Conservation (phyloP, 2,329 filamentous ascomycete species). For the Neonectria hederae region DNA sequence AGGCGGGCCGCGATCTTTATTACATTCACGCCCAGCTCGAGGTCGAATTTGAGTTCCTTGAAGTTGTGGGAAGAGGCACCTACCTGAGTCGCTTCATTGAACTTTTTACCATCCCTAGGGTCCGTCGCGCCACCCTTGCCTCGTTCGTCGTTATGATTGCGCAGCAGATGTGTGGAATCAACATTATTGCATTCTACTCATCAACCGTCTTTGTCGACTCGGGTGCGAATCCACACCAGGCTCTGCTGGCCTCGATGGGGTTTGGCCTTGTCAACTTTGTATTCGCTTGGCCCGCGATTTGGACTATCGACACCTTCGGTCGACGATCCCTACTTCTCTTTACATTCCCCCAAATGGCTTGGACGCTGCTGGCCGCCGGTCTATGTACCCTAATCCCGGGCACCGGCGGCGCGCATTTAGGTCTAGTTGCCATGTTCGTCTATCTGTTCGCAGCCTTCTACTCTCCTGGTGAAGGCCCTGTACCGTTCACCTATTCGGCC, state of each 20-base stretch:
- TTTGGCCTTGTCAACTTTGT: conserved; percentile 68
- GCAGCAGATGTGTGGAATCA: conserved; percentile 76
- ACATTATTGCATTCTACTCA: conserved; percentile 81
- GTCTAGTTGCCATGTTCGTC: conserved; percentile 65
- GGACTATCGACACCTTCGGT: conserved; percentile 67
- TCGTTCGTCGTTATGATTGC: conserved; percentile 84
- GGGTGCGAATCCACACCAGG: conserved; percentile 63
- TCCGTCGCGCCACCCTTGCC: conserved; percentile 77
- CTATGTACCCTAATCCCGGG: conserved; percentile 63
- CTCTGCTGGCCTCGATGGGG: conserved; percentile 67
- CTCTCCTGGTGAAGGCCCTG: conserved; percentile 68
- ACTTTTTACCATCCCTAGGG: conserved; percentile 74
- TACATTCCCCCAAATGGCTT: conserved; percentile 55
- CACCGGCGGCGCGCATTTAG: conserved; percentile 45
- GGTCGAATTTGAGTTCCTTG: conserved; percentile 63
- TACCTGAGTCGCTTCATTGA: conserved; percentile 71
- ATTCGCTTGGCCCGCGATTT: conserved; percentile 67
- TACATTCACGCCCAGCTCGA: conserved; percentile 72
- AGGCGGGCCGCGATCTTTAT: conserved; percentile 70
- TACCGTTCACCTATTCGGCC: conserved; percentile 74
- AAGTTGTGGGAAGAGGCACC: conserved; percentile 60
- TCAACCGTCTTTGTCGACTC: conserved; percentile 69
- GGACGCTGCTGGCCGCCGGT: conserved; percentile 52
- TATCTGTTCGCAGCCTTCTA: conserved; percentile 65
- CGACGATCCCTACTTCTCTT: conserved; percentile 59